A percentile compares a stretch with the other conserved stretches of the same genome.
Conservation (phyloP, 2,329 filamentous ascomycete species). For the Pseudogymnoascus sp. region DNA sequence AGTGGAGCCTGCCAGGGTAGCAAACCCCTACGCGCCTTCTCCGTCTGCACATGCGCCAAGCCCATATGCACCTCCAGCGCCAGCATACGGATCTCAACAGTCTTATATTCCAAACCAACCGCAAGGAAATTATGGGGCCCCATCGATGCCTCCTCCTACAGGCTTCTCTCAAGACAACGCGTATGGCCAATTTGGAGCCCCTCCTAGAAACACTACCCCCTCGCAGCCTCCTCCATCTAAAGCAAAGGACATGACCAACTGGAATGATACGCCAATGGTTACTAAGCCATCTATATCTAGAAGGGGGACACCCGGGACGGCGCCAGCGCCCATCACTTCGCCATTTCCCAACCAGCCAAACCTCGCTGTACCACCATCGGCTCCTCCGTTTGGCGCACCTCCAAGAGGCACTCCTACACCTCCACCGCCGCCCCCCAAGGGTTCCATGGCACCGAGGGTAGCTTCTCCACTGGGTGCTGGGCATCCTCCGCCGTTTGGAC, state of each 20-base stretch:
- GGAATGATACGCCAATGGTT: constrained; percentile 93
- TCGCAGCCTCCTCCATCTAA: constrained; percentile 62
- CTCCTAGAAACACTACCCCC: constrained; percentile 57
- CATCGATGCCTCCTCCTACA: constrained; percentile 22
- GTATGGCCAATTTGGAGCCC: constrained; percentile 40
- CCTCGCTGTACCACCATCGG: constrained; percentile 46
- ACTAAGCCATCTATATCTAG: constrained; percentile 61
- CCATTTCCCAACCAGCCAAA: constrained; percentile 64
- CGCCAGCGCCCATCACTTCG: constrained; percentile 54
- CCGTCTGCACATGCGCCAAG: constrained; percentile 30
- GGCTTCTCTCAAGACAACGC: constrained; percentile 10
- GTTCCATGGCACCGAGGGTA: constrained; percentile 57
- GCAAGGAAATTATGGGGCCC: constrained; percentile 28
- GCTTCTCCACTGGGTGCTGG: constrained; percentile 58
- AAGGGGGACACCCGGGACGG: constrained; percentile 61
- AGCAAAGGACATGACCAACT: constrained; percentile 65
- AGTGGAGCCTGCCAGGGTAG: constrained; percentile 20
- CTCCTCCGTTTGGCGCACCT: constrained; percentile 44
- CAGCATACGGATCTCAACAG: constrained; percentile 31
- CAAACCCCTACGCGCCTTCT: constrained; percentile 32
- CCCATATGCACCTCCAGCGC: constrained; percentile 40
- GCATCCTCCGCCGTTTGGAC: constrained; percentile 41
- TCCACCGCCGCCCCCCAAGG: constrained; percentile 78
- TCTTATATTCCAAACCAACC: constrained; percentile 31
- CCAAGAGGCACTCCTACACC: constrained; percentile 59